These are phyloP conservation scores for Sclerotinia nivalis DNA, from an alignment of 2,329 filamentous ascomycete species.

Conservation along the genomic window DNA sequence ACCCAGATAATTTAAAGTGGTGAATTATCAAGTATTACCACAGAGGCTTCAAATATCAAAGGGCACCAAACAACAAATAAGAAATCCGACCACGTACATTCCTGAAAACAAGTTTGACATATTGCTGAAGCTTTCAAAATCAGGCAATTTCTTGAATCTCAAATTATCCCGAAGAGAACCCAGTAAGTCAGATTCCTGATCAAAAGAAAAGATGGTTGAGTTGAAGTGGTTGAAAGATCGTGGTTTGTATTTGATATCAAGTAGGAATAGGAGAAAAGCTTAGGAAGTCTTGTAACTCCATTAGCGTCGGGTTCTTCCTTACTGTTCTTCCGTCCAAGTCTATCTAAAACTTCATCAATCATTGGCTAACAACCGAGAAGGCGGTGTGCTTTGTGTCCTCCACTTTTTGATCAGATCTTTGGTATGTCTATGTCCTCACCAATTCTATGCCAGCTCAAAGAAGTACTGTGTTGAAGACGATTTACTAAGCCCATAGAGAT, in stretches of 20 bases:
- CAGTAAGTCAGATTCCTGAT: slow-evolving; percentile 2
- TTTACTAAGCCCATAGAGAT: not conserved
- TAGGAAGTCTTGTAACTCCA: slow-evolving; percentile 16
- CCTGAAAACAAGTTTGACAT: slow-evolving; percentile 43
- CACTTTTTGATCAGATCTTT: not conserved
- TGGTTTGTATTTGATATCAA: slow-evolving; percentile 22
- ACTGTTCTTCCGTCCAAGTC: slow-evolving; percentile 8
- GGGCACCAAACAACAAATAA: slow-evolving; percentile 16
- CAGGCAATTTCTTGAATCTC: not conserved
- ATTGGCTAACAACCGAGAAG: slow-evolving; percentile 18
- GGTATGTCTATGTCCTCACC: not conserved
- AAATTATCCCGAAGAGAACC: not conserved
- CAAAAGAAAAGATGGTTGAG: slow-evolving; percentile 5
- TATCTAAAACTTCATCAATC: slow-evolving; percentile 8
- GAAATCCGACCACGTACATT: slow-evolving; percentile 38
- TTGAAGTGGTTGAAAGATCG: slow-evolving; percentile 12
- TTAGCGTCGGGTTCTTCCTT: slow-evolving; percentile 23
- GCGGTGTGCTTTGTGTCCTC: slow-evolving; percentile 10
- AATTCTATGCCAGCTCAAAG: not conserved
- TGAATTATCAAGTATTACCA: not conserved
- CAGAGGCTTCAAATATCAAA: slow-evolving; percentile 4
- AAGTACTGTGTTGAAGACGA: not conserved
- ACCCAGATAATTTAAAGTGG: not conserved
- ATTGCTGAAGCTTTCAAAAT: slow-evolving; percentile 19
- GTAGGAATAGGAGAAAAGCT: slow-evolving; percentile 25